These are phyloP conservation scores for Naegleria fowleri DNA, from an alignment of 208 protist species.

Conservation along the genomic window DNA sequence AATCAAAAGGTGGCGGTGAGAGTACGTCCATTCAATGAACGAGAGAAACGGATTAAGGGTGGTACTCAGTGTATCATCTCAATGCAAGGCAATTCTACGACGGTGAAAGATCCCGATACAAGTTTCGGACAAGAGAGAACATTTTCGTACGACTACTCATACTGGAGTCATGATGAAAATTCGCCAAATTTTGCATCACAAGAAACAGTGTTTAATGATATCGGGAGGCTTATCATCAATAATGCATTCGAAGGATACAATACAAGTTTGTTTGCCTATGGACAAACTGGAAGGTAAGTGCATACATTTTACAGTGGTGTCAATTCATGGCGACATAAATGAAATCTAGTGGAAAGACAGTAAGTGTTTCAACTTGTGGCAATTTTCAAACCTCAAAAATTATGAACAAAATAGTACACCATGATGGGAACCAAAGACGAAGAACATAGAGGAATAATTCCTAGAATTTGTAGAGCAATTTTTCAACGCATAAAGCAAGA, in stretches of 20 bases:
- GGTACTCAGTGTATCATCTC: slow-evolving; percentile 46
- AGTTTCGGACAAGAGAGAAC: slow-evolving; percentile 35
- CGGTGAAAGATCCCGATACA: slow-evolving; percentile 47
- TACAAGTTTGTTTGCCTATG: slow-evolving; percentile 56
- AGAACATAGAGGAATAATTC: slow-evolving; percentile 37
- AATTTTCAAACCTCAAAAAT: slow-evolving; percentile 19
- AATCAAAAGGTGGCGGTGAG: slow-evolving; percentile 16
- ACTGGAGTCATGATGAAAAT: slow-evolving; percentile 45
- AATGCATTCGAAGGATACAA: slow-evolving; percentile 54
- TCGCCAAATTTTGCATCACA: slow-evolving; percentile 38
- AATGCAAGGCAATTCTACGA: slow-evolving; percentile 42
- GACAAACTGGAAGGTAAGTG: slow-evolving; percentile 42
- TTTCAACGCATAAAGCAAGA: slow-evolving; percentile 28
- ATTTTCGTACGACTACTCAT: slow-evolving; percentile 53
- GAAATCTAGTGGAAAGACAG: not conserved
- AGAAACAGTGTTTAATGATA: slow-evolving; percentile 47
- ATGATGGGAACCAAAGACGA: slow-evolving; percentile 27
- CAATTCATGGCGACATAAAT: not conserved
- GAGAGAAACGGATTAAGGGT: slow-evolving; percentile 33
- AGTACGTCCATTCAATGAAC: not conserved
- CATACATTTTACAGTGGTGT: slow-evolving; percentile 40
- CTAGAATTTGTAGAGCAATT: slow-evolving; percentile 30
- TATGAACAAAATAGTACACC: slow-evolving; percentile 29
- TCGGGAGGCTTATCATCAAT: slow-evolving; percentile 45
- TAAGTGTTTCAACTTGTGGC: not conserved